These are phyloP conservation scores for Gnomoniopsis smithogilvyi DNA, from an alignment of 2,329 filamentous ascomycete genomes.

Conservation along the genomic window DNA sequence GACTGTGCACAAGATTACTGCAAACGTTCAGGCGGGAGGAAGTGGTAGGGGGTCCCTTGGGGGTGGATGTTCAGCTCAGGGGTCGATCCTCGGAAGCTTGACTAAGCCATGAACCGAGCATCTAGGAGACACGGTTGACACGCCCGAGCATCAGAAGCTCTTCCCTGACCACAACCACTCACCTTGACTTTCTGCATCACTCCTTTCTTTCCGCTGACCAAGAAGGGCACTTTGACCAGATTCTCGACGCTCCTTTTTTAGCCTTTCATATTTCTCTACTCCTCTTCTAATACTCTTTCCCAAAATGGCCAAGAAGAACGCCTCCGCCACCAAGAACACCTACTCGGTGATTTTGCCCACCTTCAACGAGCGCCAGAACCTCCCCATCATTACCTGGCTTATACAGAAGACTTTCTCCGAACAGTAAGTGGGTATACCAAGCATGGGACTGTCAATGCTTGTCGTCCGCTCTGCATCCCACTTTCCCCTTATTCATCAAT, in stretches of 20 bases:
- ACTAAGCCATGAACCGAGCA: too few relatives aligned
- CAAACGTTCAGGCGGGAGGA: too few relatives aligned
- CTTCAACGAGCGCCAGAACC: constrained; percentile 96
- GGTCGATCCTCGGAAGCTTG: too few relatives aligned
- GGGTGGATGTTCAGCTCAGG: too few relatives aligned
- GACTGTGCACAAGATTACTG: too few relatives aligned
- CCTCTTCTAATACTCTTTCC: constrained; percentile 6
- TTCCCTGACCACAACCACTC: background rate
- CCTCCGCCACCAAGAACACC: constrained; percentile 56
- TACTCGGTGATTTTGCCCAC: constrained; percentile 98
- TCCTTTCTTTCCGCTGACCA: constrained; percentile 10
- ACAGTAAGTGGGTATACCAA: constrained; percentile 55
- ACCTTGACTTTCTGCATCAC: constrained; percentile 8
- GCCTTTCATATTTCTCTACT: background rate
- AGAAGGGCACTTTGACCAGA: constrained; percentile 10
- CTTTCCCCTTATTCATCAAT: background rate
- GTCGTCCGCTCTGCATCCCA: background rate
- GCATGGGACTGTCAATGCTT: background rate
- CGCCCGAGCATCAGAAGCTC: background rate
- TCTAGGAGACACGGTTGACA: background rate
- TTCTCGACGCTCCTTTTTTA: constrained; percentile 20
- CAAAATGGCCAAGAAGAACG: constrained; percentile 46
- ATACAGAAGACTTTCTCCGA: constrained; percentile 89
- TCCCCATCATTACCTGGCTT: constrained; percentile 93
- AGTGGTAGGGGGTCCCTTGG: too few relatives aligned